These are phyloP conservation scores for Malania oleifera DNA, from an alignment of 164 flowering plant species.

Conservation along the genomic window DNA sequence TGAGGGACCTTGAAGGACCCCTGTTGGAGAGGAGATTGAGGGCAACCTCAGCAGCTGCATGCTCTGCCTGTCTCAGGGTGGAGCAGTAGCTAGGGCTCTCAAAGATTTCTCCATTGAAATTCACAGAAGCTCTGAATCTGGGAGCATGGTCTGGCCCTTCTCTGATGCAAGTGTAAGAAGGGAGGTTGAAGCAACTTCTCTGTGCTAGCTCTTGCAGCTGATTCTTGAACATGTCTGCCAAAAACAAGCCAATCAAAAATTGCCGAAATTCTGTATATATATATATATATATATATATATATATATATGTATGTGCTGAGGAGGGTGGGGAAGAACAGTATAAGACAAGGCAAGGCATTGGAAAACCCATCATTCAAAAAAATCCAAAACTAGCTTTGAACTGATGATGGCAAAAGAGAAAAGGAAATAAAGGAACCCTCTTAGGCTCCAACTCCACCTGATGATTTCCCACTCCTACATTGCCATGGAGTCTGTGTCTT, in stretches of 20 bases:
- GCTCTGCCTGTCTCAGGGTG: conserved; percentile 81
- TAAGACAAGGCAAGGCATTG: too few relatives aligned
- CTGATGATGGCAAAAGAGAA: not conserved
- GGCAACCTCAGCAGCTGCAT: conserved; percentile 87
- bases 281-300: too few relatives aligned
- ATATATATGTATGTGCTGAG: too few relatives aligned
- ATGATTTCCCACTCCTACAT: conserved; percentile 15
- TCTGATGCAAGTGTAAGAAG: conserved; percentile 61
- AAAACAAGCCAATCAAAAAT: not conserved
- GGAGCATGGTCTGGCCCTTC: conserved; percentile 96
- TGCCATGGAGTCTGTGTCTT: conserved; percentile 6
- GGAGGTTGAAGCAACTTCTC: conserved; percentile 82
- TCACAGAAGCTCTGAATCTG: conserved; percentile 73
- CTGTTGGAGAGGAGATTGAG: conserved; percentile 52
- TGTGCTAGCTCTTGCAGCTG: conserved; percentile 91
- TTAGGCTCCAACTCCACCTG: conserved; percentile 16
- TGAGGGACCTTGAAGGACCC: conserved; percentile 62
- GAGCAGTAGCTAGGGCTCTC: conserved; percentile 64
- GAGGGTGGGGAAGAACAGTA: too few relatives aligned
- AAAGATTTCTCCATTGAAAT: conserved; percentile 81
- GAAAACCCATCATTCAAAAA: conserved; percentile 1
- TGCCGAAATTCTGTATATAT: too few relatives aligned
- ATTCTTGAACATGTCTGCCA: conserved; percentile 70
- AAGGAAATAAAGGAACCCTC: not conserved
- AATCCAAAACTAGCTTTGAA: not conserved